Evolutionary conservation across 1,284 basidiomycete genomes (phyloP).

Genomic region (Tremellales sp.): DNA sequence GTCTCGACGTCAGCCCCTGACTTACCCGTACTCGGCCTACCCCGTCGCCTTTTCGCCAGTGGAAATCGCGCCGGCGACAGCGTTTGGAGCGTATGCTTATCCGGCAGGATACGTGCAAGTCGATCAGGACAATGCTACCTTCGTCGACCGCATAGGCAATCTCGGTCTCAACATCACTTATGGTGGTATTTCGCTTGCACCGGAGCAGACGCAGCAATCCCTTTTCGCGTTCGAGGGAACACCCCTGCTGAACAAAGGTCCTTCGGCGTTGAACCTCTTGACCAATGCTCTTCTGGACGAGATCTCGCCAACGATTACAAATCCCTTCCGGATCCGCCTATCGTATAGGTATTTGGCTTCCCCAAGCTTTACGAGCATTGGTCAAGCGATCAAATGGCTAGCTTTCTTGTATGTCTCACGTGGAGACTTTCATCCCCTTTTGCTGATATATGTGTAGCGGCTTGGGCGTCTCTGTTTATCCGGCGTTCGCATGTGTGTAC

Average conservation of each 20-base stretch:
- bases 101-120: slow-evolving; percentile 36
- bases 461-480: slow-evolving; percentile 58
- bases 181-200: slow-evolving; percentile 62
- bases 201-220: slow-evolving; percentile 44
- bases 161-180: slow-evolving; percentile 55
- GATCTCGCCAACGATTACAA: slow-evolving; percentile 52
- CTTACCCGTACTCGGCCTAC: slow-evolving; percentile 18
- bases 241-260: slow-evolving; percentile 56
- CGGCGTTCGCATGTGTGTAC: slow-evolving; percentile 74
- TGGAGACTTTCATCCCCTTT: neutral
- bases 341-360: slow-evolving; percentile 55
- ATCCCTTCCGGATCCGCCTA: slow-evolving; percentile 58
- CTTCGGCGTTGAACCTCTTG: slow-evolving; percentile 62
- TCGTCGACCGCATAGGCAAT: slow-evolving; percentile 54
- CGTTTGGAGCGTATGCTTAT: slow-evolving; percentile 3
- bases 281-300: slow-evolving; percentile 63
- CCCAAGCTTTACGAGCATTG: slow-evolving; percentile 26
- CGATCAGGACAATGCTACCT: slow-evolving; percentile 56
- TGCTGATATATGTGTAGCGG: slow-evolving; percentile 21
- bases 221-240: slow-evolving; percentile 64
- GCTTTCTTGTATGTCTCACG: slow-evolving; percentile 29
- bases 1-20: slow-evolving; percentile 11
- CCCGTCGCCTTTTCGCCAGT: slow-evolving; percentile 15
- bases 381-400: slow-evolving; percentile 31
- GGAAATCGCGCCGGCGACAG: slow-evolving; percentile 15